Percentiles rank a stretch among this genome's conserved stretches.
Conservation (phyloP, 2,329 filamentous ascomycete genomes). For the Coniosporium tulheliwenetii region DNA sequence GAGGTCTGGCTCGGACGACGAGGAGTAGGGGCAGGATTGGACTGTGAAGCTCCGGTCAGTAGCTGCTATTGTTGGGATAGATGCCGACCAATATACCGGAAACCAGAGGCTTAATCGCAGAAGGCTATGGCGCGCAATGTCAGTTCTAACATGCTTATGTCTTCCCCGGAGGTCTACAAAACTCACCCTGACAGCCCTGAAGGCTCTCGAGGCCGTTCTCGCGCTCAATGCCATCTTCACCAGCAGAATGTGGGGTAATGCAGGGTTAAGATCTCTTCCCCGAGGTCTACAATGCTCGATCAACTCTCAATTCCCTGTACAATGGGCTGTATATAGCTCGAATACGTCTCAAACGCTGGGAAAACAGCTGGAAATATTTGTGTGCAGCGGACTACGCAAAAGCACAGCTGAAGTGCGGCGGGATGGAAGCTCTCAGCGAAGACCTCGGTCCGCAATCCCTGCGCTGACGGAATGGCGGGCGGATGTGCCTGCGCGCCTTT, state of each 20-base stretch:
- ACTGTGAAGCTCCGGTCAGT: slow-evolving; percentile 9
- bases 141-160: background rate
- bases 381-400: no score
- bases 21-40: slow-evolving; percentile 47
- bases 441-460: background rate
- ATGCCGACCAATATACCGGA: slow-evolving; percentile 18
- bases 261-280: no score
- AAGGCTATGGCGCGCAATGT: slow-evolving; percentile 9
- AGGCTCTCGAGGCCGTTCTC: slow-evolving; percentile 44
- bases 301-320: no score
- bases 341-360: no score
- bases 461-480: no score
- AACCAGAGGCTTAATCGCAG: slow-evolving; percentile 14
- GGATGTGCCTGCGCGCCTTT: no score
- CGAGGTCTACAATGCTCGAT: no score
- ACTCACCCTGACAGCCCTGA: slow-evolving; percentile 48
- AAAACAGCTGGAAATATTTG: no score
- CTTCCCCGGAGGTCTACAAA: background rate
- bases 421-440: slow-evolving; percentile 5
- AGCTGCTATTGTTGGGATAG: background rate
- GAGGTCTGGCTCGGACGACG: slow-evolving; percentile 69
- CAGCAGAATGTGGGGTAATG: no score
- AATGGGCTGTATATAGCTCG: no score
- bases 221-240: slow-evolving; percentile 47
- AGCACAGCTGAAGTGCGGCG: slow-evolving; percentile 2